Evolutionary conservation across 2,329 filamentous ascomycete genomes (phyloP).

Genomic region (Coniochaeta hoffmannii): DNA sequence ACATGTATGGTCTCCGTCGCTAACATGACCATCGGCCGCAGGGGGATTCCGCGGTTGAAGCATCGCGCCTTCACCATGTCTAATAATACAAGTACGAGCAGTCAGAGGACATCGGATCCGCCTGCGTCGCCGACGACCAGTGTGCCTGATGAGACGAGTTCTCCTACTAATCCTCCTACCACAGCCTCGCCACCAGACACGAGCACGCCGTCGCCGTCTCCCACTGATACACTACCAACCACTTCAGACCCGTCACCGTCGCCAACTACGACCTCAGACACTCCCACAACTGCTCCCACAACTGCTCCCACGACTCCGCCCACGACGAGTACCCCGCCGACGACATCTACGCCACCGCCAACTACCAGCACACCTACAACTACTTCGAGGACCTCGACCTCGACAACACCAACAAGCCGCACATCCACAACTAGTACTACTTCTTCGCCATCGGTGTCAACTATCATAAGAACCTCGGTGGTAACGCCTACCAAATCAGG

Average conservation of each 20-base stretch:
- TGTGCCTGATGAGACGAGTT: conserved; percentile 1
- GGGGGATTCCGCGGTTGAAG: conserved; percentile 16
- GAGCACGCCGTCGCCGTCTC: background rate
- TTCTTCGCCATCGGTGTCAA: background rate
- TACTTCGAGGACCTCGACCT: background rate
- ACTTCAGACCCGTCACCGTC: no score
- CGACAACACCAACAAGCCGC: conserved; percentile 2
- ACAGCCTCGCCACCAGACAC: conserved; percentile 6
- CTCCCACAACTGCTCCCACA: conserved; percentile 5
- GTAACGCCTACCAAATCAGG: background rate
- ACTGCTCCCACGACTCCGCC: conserved; percentile 7
- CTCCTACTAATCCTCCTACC: conserved; percentile 11
- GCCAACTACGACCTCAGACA: conserved; percentile 13
- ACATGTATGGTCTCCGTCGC: conserved; percentile 7
- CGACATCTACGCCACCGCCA: conserved; percentile 12
- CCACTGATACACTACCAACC: background rate
- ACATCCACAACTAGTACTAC: background rate
- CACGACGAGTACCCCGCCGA: conserved; percentile 6
- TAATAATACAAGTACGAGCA: conserved; percentile 16
- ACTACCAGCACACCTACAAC: conserved; percentile 5
- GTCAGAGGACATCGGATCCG: conserved; percentile 8
- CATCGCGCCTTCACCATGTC: conserved; percentile 22
- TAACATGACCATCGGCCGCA: conserved; percentile 20
- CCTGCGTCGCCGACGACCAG: conserved; percentile 7
- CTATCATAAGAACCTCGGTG: background rate